Evolutionary conservation across 768 basidiomycete genomes (phyloP), one percentile per base, ranked within the genome.

Genomic region (Mycena galopus): DNA sequence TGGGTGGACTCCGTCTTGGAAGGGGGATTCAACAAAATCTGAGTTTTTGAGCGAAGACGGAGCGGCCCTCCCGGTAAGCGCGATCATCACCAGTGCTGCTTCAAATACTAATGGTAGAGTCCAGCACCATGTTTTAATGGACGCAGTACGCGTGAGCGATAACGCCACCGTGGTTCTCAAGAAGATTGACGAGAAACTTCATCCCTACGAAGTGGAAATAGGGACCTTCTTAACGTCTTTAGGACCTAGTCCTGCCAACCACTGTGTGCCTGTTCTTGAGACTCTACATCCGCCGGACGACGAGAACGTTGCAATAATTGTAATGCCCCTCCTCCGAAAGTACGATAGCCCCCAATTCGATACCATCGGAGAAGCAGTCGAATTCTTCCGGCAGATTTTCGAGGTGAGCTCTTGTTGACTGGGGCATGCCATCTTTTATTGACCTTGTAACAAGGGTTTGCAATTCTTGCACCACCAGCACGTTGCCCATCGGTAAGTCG

Each of bases 1-100:
- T 0, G 78, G 76, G 32, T 84, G 83, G 83, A 67, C 75, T 9
- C 80, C 82, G 1, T 84, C 82, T 1, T 85, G 84, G 84, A 16
- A 76, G 73, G 25, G 19, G 0, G 76, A 59, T 12, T 73, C 58
- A 9, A 47, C 44, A 14, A 59, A 70, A 25, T 7, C 17, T 6
- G 29, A 17, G 50, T 23, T n/a, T 25, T 8, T 12, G 2, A 76
- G 68, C 32, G 68, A 75, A 65, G 75, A 79, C 59, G 44, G 27
- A 6, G 27, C 39, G 16, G 2, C 5, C 16, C 37, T 50, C 5
- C 10, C 11, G 17, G 71, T 74, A 29, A 27, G 64, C 29, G 17
- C 3, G 11, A 17, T 25, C 3, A 8, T 23, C 21, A 29, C 2
- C n/a, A n/a, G n/a, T n/a, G 42, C 8, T 23, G 11, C 4, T 44